These are phyloP conservation scores for Rhododendron mucronatum DNA, from an alignment of 148 eudicot species.

Conservation along the genomic window DNA sequence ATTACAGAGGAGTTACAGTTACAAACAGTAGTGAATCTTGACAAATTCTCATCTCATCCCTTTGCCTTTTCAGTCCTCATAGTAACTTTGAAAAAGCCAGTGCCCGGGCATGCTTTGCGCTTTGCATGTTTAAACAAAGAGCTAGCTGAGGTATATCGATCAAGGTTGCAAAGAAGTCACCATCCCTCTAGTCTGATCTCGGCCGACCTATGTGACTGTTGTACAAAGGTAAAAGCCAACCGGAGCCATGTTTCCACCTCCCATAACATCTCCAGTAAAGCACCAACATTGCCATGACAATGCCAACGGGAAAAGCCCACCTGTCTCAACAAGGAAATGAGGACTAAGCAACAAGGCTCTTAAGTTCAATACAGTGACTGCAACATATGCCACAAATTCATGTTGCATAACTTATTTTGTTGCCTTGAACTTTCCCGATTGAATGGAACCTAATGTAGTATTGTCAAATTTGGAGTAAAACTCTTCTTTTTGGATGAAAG, in stretches of 20 bases:
- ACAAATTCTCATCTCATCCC: neutral
- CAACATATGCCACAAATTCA: neutral
- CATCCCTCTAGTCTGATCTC: constrained; percentile 61
- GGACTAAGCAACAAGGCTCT: constrained; percentile 1
- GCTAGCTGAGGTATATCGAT: constrained; percentile 4
- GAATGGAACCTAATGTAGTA: neutral
- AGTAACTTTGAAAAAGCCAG: neutral
- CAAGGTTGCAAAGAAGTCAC: neutral
- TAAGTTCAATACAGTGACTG: neutral
- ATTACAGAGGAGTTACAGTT: neutral
- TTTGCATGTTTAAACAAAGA: constrained; percentile 2
- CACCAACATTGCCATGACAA: constrained; percentile 38
- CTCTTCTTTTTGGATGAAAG: too few species aligned
- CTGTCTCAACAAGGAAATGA: constrained; percentile 33
- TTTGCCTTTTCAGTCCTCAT: neutral
- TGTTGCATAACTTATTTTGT: neutral
- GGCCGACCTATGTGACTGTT: constrained; percentile 49
- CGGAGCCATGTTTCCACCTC: constrained; percentile 58
- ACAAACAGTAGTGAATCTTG: neutral
- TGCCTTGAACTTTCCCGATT: neutral
- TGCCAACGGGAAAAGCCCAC: constrained; percentile 84
- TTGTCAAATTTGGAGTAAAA: too few species aligned
- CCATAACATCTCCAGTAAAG: constrained; percentile 90
- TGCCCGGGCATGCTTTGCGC: constrained; percentile 5
- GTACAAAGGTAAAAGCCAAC: constrained; percentile 71